Evolutionary conservation across 495 filamentous ascomycete genomes (phyloP).

Genomic region (Lophiostoma macrostomum): DNA sequence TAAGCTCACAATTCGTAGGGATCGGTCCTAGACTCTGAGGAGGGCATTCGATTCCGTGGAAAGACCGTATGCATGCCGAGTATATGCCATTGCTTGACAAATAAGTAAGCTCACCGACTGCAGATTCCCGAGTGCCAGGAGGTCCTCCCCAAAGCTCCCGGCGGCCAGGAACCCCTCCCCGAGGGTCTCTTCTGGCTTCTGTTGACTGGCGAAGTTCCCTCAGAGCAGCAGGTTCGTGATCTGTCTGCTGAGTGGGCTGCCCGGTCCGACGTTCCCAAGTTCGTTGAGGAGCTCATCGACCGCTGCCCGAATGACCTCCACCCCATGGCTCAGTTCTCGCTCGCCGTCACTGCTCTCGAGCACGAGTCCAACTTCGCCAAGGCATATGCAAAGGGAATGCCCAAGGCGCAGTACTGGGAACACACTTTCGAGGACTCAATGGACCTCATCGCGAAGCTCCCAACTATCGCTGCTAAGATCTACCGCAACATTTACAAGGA

Average conservation of each 20-base stretch:
- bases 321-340: constrained; percentile 99
- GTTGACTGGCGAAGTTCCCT: constrained; percentile 92
- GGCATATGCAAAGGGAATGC: constrained; percentile 96
- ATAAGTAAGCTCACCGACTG: constrained; percentile 30
- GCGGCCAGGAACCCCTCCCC: constrained; percentile 91
- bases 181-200: constrained; percentile 99
- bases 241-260: constrained; percentile 98
- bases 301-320: constrained; percentile 97
- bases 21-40: constrained; percentile 95
- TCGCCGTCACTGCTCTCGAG: constrained; percentile 96
- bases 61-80: constrained; percentile 62
- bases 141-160: constrained; percentile 91
- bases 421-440: constrained; percentile 99
- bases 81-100: neutral
- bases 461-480: constrained; percentile 94
- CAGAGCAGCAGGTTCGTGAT: constrained; percentile 94
- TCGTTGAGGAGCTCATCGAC: constrained; percentile 98
- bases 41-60: constrained; percentile 98
- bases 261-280: constrained; percentile 91
- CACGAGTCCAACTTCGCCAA: constrained; percentile 96
- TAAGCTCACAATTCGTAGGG: constrained; percentile 52
- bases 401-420: constrained; percentile 98
- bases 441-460: constrained; percentile 99
- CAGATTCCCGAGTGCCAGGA: constrained; percentile 97
- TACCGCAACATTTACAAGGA: constrained; percentile 99